Conservation (phyloP, 2,329 filamentous ascomycete genomes). For the Amylocarpus encephaloides region DNA sequence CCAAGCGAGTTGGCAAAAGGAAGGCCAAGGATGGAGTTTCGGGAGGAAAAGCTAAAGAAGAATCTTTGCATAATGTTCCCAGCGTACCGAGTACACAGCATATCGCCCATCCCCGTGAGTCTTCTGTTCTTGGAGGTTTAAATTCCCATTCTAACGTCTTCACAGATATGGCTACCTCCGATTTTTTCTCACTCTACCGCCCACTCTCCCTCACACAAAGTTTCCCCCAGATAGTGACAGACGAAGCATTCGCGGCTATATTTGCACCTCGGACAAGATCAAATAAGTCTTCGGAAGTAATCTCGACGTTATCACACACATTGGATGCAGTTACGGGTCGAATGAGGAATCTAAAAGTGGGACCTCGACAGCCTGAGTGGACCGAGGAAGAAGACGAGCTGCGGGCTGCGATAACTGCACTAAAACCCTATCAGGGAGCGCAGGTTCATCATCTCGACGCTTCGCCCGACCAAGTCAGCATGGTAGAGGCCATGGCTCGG, state of each 20-base stretch:
- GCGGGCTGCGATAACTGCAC: constrained; percentile 36
- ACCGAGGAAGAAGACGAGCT: constrained; percentile 31
- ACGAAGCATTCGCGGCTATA: constrained; percentile 76
- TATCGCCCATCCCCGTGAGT: constrained; percentile 57
- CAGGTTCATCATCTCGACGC: constrained; percentile 50
- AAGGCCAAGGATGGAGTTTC: constrained; percentile 47
- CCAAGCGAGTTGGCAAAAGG: constrained; percentile 38
- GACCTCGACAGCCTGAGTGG: constrained; percentile 22
- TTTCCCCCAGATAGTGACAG: constrained; percentile 65
- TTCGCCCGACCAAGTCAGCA: constrained; percentile 36
- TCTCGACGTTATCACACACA: constrained; percentile 58
- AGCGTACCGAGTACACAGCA: constrained; percentile 71
- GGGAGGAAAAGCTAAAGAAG: constrained; percentile 34
- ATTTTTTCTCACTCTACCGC: constrained; percentile 93
- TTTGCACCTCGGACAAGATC: constrained; percentile 55
- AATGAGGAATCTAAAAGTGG: constrained; percentile 33
- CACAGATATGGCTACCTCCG: constrained; percentile 77
- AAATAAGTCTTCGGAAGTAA: constrained; percentile 51
- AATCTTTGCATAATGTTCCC: constrained; percentile 53
- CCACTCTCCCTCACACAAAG: constrained; percentile 84
- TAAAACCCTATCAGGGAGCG: constrained; percentile 38
- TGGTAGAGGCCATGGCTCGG: constrained; percentile 62
- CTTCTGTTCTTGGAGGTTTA: not conserved
- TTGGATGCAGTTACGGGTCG: constrained; percentile 53
- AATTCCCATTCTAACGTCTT: constrained; percentile 2